phyloP scores from a whole-genome alignment of 495 filamentous ascomycete genomes.

The Podospora sp. region DNA sequence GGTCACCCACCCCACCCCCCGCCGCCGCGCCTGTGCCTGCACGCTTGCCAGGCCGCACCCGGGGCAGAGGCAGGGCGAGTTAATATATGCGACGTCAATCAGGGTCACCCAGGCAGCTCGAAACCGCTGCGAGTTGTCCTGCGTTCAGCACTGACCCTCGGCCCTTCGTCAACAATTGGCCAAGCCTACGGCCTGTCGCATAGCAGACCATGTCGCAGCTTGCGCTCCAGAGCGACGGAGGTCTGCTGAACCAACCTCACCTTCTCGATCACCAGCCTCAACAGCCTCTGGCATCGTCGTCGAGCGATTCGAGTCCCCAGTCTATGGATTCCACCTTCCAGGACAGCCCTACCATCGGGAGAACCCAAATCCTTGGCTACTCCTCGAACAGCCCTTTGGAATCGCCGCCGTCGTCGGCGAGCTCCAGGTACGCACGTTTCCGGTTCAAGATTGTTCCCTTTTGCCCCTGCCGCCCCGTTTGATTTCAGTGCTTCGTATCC shows the following conservation, averaged over 20 bases:
- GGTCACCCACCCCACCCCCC: background rate
- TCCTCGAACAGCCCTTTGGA: conserved; percentile 33
- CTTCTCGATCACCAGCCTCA: conserved; percentile 29
- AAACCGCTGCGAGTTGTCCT: conserved; percentile 47
- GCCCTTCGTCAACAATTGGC: conserved; percentile 30
- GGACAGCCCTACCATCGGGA: conserved; percentile 45
- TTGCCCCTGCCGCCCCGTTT: conserved; percentile 9
- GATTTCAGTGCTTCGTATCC: background rate
- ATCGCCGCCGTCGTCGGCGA: conserved; percentile 26
- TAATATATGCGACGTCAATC: conserved; percentile 52
- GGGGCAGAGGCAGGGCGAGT: conserved; percentile 21
- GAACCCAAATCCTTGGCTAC: conserved; percentile 32
- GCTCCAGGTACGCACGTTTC: conserved; percentile 35
- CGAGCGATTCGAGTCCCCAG: conserved; percentile 21
- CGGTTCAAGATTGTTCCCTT: conserved; percentile 3
- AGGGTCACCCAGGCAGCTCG: conserved; percentile 52
- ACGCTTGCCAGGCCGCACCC: conserved; percentile 17
- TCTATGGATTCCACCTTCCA: conserved; percentile 35
- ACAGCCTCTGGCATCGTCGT: conserved; percentile 30
- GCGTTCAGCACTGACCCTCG: conserved; percentile 41
- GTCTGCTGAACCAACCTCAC: conserved; percentile 39
- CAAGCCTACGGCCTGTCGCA: conserved; percentile 32
- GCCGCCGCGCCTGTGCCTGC: conserved; percentile 1
- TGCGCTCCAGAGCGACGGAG: conserved; percentile 44
- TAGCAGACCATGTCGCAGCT: conserved; percentile 51